These are phyloP conservation scores for Fragilaria crotonensis DNA, from an alignment of 108 stramenopile genomes.

Conservation along the genomic window DNA sequence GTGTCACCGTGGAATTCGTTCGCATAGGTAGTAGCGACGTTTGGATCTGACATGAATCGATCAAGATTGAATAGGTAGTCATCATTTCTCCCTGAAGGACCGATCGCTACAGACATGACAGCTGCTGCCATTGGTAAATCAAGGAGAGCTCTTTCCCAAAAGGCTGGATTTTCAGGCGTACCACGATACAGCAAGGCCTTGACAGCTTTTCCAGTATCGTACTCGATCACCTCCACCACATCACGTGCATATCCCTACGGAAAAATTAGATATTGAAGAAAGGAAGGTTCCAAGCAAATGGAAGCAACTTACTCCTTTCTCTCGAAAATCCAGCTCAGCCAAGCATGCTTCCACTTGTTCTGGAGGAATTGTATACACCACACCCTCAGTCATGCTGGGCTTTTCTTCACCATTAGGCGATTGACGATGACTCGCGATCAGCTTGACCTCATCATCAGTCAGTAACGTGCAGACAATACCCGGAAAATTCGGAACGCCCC, in stretches of 20 bases:
- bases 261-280: neutral
- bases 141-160: slow-evolving; percentile 54
- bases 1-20: neutral
- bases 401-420: neutral
- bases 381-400: slow-evolving; percentile 58
- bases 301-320: slow-evolving; percentile 44
- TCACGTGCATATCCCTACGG: slow-evolving; percentile 65
- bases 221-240: slow-evolving; percentile 70
- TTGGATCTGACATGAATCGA: slow-evolving; percentile 2
- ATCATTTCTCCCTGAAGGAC: neutral
- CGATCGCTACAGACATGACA: neutral
- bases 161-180: slow-evolving; percentile 78
- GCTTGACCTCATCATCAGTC: slow-evolving; percentile 51
- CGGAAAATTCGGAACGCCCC: slow-evolving; percentile 56
- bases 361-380: slow-evolving; percentile 61
- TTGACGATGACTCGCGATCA: slow-evolving; percentile 4
- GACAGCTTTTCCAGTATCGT: slow-evolving; percentile 44
- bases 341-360: slow-evolving; percentile 64
- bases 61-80: slow-evolving; percentile 3
- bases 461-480: slow-evolving; percentile 84
- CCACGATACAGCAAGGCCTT: slow-evolving; percentile 75
- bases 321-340: slow-evolving; percentile 83
- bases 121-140: slow-evolving; percentile 61
- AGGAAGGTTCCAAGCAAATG: neutral
- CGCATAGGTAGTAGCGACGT: neutral